Conservation (phyloP, 2,329 filamentous ascomycete genomes). For the Colletotrichum sojae region DNA sequence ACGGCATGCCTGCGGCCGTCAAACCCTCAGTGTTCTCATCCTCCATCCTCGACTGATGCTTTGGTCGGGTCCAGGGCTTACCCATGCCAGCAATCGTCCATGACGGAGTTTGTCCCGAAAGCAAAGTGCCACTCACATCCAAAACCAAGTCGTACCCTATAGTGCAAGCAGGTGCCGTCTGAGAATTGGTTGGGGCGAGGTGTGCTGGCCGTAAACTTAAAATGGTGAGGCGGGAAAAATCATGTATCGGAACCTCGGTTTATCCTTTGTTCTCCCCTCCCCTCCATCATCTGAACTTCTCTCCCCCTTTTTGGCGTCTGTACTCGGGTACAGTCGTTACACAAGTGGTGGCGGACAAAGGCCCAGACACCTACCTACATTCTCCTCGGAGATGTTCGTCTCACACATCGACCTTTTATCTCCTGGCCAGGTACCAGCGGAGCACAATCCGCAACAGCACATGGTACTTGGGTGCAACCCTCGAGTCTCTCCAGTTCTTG, state of each 20-base stretch:
- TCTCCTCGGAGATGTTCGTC: conserved; percentile 9
- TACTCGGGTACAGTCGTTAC: conserved; percentile 14
- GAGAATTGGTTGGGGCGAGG: conserved; percentile 30
- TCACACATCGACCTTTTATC: conserved; percentile 1
- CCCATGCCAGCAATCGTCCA: neutral
- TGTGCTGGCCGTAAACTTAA: conserved; percentile 24
- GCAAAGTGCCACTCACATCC: conserved; percentile 1
- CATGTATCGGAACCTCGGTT: conserved; percentile 18
- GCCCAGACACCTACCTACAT: conserved; percentile 3
- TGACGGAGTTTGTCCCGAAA: conserved; percentile 10
- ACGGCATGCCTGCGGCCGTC: conserved; percentile 20
- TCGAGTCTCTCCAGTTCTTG: no score
- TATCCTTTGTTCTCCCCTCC: conserved; percentile 21
- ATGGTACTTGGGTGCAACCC: no score
- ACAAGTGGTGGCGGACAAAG: conserved; percentile 16
- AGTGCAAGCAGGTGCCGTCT: conserved; percentile 33
- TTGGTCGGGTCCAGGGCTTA: conserved; percentile 11
- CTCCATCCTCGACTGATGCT: conserved; percentile 5
- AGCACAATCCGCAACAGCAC: no score
- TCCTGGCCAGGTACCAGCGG: no score
- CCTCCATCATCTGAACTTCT: conserved; percentile 26
- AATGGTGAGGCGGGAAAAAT: conserved; percentile 5
- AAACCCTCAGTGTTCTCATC: neutral
- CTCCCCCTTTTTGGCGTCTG: neutral
- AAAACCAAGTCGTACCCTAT: conserved; percentile 9